These are phyloP conservation scores for Hebeloma cylindrosporum DNA, from an alignment of 768 basidiomycete genomes.

Conservation along the genomic window DNA sequence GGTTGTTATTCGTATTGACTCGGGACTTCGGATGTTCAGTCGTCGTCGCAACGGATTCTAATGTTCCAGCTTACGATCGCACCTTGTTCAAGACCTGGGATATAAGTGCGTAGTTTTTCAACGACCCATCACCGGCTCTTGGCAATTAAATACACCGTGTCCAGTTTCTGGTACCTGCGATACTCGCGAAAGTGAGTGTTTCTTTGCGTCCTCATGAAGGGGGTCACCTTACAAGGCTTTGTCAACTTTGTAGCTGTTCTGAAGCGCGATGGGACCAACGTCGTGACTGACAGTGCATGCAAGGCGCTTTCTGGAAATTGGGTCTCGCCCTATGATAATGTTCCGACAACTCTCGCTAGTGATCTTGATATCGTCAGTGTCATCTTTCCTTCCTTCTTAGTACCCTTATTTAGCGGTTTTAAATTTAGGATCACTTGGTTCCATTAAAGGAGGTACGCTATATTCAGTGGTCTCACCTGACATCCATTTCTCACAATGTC, in stretches of 20 bases:
- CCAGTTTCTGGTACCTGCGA: conserved; percentile 50
- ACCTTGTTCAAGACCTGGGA: conserved; percentile 49
- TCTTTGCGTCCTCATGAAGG: neutral
- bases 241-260: conserved; percentile 32
- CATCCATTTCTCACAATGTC: neutral
- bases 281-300: conserved; percentile 41
- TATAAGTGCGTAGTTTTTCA: conserved; percentile 33
- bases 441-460: conserved; percentile 46
- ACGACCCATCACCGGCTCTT: neutral
- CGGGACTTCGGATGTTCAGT: conserved; percentile 20
- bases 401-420: neutral
- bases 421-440: conserved; percentile 48
- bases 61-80: conserved; percentile 40
- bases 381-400: neutral
- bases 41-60: conserved; percentile 41
- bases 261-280: conserved; percentile 42
- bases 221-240: neutral
- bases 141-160: neutral
- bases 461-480: no score
- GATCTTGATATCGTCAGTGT: conserved; percentile 47
- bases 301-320: conserved; percentile 43
- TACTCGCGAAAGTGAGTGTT: conserved; percentile 45
- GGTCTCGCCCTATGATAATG: conserved; percentile 51
- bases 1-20: neutral
- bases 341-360: conserved; percentile 41